Conservation (phyloP, 805 yeast genomes). For the Schwanniomyces sp. region DNA sequence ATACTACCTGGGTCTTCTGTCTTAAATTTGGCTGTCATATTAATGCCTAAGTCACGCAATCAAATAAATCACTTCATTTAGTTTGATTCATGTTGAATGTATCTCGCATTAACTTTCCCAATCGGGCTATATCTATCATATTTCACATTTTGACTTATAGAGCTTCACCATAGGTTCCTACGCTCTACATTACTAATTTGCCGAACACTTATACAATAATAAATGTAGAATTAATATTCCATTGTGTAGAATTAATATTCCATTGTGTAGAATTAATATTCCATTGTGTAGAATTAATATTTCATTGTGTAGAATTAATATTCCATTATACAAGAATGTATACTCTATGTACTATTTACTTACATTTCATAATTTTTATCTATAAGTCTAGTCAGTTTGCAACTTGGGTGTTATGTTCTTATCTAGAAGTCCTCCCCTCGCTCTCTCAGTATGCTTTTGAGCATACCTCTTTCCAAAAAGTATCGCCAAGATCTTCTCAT, state of each 20-base stretch:
- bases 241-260: too few species aligned
- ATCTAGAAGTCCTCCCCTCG: slow-evolving; percentile 32
- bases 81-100: neutral
- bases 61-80: neutral
- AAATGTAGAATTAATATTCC: too few species aligned
- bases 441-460: slow-evolving; percentile 48
- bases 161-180: too few species aligned
- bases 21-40: neutral
- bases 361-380: neutral
- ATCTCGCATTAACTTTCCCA: slow-evolving; percentile 6
- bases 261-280: too few species aligned
- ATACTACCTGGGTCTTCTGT: neutral
- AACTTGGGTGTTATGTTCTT: neutral
- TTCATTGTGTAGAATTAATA: too few species aligned
- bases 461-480: slow-evolving; percentile 59
- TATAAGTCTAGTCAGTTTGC: neutral
- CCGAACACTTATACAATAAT: too few species aligned
- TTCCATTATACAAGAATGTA: slow-evolving; percentile 7
- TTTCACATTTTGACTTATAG: too few species aligned
- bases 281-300: too few species aligned
- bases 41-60: too few species aligned
- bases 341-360: slow-evolving; percentile 26
- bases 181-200: too few species aligned
- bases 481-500: slow-evolving; percentile 54
- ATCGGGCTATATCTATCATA: slow-evolving; percentile 26